Evolutionary conservation across 768 basidiomycete species (phyloP).

Genomic region (Psilocybe subaeruginosa): DNA sequence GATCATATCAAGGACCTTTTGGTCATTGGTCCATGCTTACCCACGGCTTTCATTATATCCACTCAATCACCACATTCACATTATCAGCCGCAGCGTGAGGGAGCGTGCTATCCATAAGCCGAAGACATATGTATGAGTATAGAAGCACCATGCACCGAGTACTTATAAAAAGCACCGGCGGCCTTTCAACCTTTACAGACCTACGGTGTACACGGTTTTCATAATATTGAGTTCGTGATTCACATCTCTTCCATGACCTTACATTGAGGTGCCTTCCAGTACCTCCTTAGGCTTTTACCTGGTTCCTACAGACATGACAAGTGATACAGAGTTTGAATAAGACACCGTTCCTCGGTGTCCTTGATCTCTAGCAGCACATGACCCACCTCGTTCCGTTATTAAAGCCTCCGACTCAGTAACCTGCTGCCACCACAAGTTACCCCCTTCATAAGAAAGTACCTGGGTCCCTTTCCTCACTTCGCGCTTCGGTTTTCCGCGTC

Average conservation of each 20-base stretch:
- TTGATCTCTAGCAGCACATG: not conserved
- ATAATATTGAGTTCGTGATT: not conserved
- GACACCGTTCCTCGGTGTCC: not conserved
- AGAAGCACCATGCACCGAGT: not conserved
- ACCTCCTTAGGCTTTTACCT: not conserved
- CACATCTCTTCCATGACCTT: not conserved
- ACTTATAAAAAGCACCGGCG: not conserved
- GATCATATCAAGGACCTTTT: not conserved
- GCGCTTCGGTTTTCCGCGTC: constrained; percentile 4
- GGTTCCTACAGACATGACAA: not conserved
- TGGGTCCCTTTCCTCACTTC: constrained; percentile 2
- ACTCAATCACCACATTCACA: not conserved
- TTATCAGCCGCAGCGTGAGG: not conserved
- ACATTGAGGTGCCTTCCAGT: not conserved
- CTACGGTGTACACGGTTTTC: not conserved
- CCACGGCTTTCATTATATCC: not conserved
- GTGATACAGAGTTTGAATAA: not conserved
- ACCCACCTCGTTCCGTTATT: constrained; percentile 3
- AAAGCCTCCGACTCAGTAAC: not conserved
- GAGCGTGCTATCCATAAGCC: not conserved
- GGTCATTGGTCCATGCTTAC: not conserved
- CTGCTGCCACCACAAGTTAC: not conserved
- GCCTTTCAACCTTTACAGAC: not conserved
- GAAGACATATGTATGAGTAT: not conserved
- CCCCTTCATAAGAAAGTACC: not conserved